phyloP scores from a whole-genome alignment of 768 basidiomycete genomes.

The Mycena olivaceomarginata region DNA sequence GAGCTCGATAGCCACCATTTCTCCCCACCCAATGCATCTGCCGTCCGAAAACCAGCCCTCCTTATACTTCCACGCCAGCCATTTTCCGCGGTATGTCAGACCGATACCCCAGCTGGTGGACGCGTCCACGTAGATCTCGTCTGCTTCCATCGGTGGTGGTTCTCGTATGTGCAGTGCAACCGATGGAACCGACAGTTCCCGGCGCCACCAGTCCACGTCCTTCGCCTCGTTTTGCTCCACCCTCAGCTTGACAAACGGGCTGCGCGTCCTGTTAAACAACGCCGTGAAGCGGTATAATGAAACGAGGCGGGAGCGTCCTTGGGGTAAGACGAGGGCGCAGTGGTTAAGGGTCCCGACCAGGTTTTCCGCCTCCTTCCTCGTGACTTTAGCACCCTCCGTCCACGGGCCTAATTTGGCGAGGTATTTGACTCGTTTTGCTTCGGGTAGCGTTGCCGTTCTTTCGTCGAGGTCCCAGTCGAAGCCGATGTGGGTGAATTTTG shows the following conservation, averaged over 20 bases:
- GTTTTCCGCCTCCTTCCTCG: background rate
- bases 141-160: conserved; percentile 18
- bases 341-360: conserved; percentile 11
- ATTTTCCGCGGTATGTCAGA: conserved; percentile 54
- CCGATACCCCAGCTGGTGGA: conserved; percentile 64
- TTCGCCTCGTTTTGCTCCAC: background rate
- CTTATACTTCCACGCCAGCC: conserved; percentile 60
- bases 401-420: background rate
- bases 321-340: background rate
- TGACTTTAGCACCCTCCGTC: background rate
- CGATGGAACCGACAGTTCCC: background rate
- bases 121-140: conserved; percentile 62
- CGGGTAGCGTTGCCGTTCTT: background rate
- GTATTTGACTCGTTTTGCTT: background rate
- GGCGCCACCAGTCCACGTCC: background rate
- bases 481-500: background rate
- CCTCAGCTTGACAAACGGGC: too few species aligned
- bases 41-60: conserved; percentile 44
- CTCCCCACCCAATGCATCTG: conserved; percentile 65
- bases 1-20: conserved; percentile 66
- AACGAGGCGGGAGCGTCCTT: background rate
- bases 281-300: background rate
- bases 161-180: conserved; percentile 25
- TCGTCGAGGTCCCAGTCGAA: background rate
- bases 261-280: background rate